Evolutionary conservation across 2,329 filamentous ascomycete species (phyloP).

Genomic region (Ascocoryne sarcoides): DNA sequence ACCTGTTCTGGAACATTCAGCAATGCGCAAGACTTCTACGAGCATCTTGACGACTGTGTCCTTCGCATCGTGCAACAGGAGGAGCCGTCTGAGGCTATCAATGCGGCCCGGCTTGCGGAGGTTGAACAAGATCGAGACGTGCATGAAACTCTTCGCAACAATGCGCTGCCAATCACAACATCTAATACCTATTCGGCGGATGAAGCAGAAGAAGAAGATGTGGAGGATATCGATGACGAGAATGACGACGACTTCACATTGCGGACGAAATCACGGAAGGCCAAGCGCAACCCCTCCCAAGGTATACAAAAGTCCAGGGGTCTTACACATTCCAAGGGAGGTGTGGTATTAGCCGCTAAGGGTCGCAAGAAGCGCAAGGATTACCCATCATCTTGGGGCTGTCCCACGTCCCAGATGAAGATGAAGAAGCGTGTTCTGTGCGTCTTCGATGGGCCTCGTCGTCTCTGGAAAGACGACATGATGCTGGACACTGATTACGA

Average conservation of each 20-base stretch:
- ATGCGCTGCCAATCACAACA: conserved; percentile 33
- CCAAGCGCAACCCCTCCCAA: conserved; percentile 32
- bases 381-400: conserved; percentile 91
- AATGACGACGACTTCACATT: conserved; percentile 50
- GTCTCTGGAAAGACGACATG: conserved; percentile 97
- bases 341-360: conserved; percentile 49
- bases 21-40: conserved; percentile 92
- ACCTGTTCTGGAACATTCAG: conserved; percentile 80
- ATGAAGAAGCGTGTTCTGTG: conserved; percentile 96
- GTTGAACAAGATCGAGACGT: conserved; percentile 57
- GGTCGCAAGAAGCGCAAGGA: conserved; percentile 87
- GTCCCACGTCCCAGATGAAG: conserved; percentile 85
- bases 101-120: conserved; percentile 56
- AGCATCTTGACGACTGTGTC: conserved; percentile 78
- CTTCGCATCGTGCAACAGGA: conserved; percentile 64
- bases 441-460: conserved; percentile 79
- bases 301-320: conserved; percentile 60
- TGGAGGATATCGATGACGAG: conserved; percentile 48
- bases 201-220: conserved; percentile 39
- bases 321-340: conserved; percentile 70
- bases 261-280: conserved; percentile 33
- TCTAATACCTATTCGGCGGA: conserved; percentile 39
- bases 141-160: conserved; percentile 54
- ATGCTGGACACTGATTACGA: conserved; percentile 95
- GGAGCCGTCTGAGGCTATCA: conserved; percentile 60